Percentiles rank a stretch among this genome's conserved stretches.
Conservation (phyloP, 164 flowering plant species). For the Pachysandra terminalis region DNA sequence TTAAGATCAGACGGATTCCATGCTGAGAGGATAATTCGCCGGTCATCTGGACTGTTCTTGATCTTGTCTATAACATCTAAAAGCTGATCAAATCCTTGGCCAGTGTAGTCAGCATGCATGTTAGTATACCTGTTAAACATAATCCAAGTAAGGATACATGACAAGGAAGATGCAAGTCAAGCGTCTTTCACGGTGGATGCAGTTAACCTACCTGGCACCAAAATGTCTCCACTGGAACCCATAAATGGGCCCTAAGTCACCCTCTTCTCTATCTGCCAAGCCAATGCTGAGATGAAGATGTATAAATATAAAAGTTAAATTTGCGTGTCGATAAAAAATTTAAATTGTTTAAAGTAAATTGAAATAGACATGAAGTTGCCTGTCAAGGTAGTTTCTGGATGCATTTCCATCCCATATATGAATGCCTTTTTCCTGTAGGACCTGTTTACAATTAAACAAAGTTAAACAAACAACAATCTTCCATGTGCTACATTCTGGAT, state of each 20-base stretch:
- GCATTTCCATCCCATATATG: slow-evolving; percentile 24
- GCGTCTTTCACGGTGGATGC: background rate
- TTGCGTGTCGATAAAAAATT: background rate
- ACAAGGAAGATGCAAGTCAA: background rate
- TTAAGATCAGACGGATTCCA: slow-evolving; percentile 97
- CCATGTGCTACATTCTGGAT: background rate
- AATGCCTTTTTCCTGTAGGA: background rate
- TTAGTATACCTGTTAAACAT: slow-evolving; percentile 57
- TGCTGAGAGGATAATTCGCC: slow-evolving; percentile 85
- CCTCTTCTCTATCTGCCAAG: slow-evolving; percentile 78
- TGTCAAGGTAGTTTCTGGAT: slow-evolving; percentile 84
- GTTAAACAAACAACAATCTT: background rate
- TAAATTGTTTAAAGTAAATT: background rate
- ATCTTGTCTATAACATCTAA: slow-evolving; percentile 71
- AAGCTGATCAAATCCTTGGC: slow-evolving; percentile 94
- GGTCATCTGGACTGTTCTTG: slow-evolving; percentile 77
- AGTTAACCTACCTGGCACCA: slow-evolving; percentile 75
- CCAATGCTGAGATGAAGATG: slow-evolving; percentile 48
- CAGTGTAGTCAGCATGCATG: slow-evolving; percentile 94
- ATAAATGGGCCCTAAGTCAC: slow-evolving; percentile 94
- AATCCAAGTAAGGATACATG: slow-evolving; percentile 4
- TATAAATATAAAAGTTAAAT: background rate
- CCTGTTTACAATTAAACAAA: slow-evolving; percentile 15
- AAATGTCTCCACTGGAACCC: slow-evolving; percentile 98
- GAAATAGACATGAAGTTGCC: slow-evolving; percentile 28